Percentiles rank a stretch among this genome's conserved stretches.
Conservation (phyloP, 2,329 filamentous ascomycete genomes). For the Penicillium hordei region DNA sequence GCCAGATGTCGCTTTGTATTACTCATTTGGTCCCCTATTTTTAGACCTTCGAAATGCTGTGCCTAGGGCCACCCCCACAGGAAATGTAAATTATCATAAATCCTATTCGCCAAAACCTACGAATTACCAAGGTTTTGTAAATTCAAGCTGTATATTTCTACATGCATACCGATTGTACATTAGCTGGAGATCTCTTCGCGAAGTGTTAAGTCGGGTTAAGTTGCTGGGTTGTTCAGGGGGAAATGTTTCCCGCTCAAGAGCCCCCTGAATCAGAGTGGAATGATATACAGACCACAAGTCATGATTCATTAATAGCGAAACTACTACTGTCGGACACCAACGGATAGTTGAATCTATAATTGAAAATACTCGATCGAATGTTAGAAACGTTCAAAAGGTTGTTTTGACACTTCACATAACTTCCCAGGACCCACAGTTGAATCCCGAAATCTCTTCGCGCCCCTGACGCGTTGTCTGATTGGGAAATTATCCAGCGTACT, state of each 20-base stretch:
- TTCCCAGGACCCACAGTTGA: slow-evolving; percentile 10
- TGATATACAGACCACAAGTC: background rate
- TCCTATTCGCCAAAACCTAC: background rate
- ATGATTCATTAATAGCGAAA: background rate
- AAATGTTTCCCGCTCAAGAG: background rate
- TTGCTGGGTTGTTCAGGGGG: background rate
- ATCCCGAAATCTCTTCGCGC: slow-evolving; percentile 12
- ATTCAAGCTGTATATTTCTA: background rate
- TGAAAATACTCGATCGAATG: background rate
- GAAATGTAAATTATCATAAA: background rate
- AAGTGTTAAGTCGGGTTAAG: background rate
- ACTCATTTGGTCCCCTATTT: no score
- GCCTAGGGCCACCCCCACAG: background rate
- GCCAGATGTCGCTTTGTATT: background rate
- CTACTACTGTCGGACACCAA: background rate
- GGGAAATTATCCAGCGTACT: background rate
- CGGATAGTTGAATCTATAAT: background rate
- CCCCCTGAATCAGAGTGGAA: background rate
- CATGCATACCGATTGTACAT: no score
- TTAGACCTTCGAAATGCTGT: background rate
- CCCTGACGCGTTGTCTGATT: slow-evolving; percentile 10
- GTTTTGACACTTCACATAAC: slow-evolving; percentile 1
- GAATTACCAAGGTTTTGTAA: background rate
- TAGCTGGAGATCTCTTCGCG: background rate
- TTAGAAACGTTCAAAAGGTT: slow-evolving; percentile 9